Evolutionary conservation across 2,329 filamentous ascomycete genomes (phyloP).

Genomic region (Onygenales sp.): DNA sequence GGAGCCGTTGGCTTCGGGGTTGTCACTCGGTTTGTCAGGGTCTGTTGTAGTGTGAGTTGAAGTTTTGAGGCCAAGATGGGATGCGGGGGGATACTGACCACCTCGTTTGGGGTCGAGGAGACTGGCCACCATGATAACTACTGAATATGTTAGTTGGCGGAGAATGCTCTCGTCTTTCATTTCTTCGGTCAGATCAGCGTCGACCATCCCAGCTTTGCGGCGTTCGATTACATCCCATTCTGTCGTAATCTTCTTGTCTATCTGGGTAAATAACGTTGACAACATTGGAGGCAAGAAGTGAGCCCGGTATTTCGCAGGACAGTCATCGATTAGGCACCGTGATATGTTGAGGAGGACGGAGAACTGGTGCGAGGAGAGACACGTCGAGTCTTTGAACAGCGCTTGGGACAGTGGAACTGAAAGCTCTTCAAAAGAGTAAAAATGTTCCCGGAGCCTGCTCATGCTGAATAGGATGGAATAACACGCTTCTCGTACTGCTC

Average conservation of each 20-base stretch:
- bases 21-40: constrained; percentile 23
- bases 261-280: constrained; percentile 69
- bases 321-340: constrained; percentile 82
- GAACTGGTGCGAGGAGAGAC: constrained; percentile 83
- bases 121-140: constrained; percentile 83
- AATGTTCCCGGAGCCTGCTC: constrained; percentile 74
- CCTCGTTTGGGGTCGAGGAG: constrained; percentile 66
- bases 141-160: constrained; percentile 82
- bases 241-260: constrained; percentile 74
- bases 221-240: constrained; percentile 75
- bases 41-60: constrained; percentile 14
- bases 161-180: constrained; percentile 98
- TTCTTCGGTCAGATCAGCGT: constrained; percentile 79
- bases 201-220: constrained; percentile 50
- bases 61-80: constrained; percentile 4
- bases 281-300: constrained; percentile 81
- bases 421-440: constrained; percentile 82
- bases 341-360: constrained; percentile 87
- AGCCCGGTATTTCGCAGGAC: constrained; percentile 64
- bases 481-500: constrained; percentile 83
- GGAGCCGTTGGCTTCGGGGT: constrained; percentile 22
- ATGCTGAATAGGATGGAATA: constrained; percentile 94
- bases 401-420: constrained; percentile 74
- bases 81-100: constrained; percentile 37
- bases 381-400: constrained; percentile 71